These are phyloP conservation scores for Gossypium rotundifolium DNA, from an alignment of 345 rosid genomes.

Conservation along the genomic window DNA sequence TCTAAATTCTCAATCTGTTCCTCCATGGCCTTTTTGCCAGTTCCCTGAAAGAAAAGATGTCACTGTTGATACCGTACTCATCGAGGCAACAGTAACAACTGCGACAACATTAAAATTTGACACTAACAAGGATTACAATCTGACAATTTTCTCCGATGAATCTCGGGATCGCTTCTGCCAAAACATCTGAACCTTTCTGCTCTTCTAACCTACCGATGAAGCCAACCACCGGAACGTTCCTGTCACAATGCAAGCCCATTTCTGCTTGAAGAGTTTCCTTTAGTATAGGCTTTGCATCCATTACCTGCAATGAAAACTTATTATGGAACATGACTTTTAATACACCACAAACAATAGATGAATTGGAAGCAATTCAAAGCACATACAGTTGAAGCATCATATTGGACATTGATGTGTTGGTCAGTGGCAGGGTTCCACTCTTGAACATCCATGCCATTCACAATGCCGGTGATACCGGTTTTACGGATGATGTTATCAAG, in stretches of 20 bases:
- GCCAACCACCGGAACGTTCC: constrained; percentile 73
- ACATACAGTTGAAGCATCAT: constrained; percentile 71
- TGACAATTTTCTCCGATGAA: constrained; percentile 59
- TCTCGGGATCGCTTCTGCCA: constrained; percentile 62
- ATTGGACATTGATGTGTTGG: constrained; percentile 60
- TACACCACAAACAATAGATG: neutral
- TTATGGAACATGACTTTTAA: neutral
- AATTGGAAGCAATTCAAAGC: neutral
- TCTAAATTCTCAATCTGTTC: constrained; percentile 61
- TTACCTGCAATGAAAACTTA: constrained; percentile 41
- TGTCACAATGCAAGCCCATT: constrained; percentile 83
- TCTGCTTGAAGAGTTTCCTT: constrained; percentile 95
- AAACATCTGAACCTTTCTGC: constrained; percentile 94
- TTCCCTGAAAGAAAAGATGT: constrained; percentile 46
- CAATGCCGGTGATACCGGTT: constrained; percentile 57
- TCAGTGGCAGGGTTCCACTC: constrained; percentile 91
- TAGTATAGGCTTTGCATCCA: constrained; percentile 69
- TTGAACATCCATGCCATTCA: constrained; percentile 94
- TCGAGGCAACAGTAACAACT: neutral
- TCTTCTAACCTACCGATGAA: constrained; percentile 97
- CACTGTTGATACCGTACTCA: neutral
- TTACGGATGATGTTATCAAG: constrained; percentile 54
- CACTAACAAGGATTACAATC: constrained; percentile 71
- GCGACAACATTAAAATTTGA: neutral
- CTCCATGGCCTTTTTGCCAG: constrained; percentile 84